Percentiles rank a stretch among this genome's conserved stretches.
Evolutionary conservation across 2,329 filamentous ascomycete genomes (phyloP).

Genomic region (Phyllosticta citriasiana): DNA sequence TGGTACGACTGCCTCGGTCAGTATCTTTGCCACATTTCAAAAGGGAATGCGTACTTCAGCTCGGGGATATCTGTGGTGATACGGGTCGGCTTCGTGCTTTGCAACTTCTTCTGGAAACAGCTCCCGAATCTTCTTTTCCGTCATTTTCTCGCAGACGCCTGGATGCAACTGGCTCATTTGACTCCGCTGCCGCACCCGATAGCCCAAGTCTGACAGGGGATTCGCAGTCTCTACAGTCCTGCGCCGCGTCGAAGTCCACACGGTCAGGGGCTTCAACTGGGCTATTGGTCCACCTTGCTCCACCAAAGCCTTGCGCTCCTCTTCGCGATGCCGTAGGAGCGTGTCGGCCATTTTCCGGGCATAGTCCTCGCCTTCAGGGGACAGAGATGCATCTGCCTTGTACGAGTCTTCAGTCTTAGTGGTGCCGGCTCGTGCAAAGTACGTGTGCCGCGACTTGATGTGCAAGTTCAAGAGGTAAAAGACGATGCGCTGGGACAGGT

Average conservation of each 20-base stretch:
- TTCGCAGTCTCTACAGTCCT: constrained; percentile 85
- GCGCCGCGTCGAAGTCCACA: constrained; percentile 91
- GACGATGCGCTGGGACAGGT: constrained; percentile 91
- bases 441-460: constrained; percentile 89
- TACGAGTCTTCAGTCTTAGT: constrained; percentile 84
- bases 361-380: constrained; percentile 69
- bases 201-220: constrained; percentile 67
- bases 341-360: constrained; percentile 69
- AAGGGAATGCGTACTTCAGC: constrained; percentile 57
- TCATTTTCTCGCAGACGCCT: constrained; percentile 89
- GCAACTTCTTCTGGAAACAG: constrained; percentile 83
- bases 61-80: constrained; percentile 90
- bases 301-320: constrained; percentile 62
- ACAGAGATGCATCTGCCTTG: constrained; percentile 80
- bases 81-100: constrained; percentile 90
- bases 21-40: constrained; percentile 14
- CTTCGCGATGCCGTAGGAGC: constrained; percentile 70
- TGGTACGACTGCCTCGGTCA: constrained; percentile 67
- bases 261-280: constrained; percentile 67
- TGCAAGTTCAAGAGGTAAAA: constrained; percentile 97
- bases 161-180: constrained; percentile 98
- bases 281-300: constrained; percentile 57
- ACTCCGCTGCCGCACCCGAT: constrained; percentile 79
- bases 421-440: constrained; percentile 80
- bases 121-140: constrained; percentile 67